Evolutionary conservation across 768 basidiomycete genomes (phyloP).

Genomic region (Megacollybia marginata): DNA sequence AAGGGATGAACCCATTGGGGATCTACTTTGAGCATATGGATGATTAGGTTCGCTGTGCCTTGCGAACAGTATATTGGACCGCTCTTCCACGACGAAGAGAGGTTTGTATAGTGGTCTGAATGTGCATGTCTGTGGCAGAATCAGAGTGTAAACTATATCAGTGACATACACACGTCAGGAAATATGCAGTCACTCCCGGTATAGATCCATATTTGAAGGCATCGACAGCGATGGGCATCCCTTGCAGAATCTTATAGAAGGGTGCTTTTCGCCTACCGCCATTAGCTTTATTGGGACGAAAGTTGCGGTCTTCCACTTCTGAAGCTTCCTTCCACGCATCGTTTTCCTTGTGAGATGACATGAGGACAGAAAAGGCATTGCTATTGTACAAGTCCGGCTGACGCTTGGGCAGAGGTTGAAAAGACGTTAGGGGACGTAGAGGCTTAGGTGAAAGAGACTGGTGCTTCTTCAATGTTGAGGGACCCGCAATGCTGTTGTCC

Average conservation of each 20-base stretch:
- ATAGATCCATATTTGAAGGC: constrained; percentile 93
- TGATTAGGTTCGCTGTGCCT: constrained; percentile 86
- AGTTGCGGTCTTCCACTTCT: constrained; percentile 38
- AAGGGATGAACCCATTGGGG: constrained; percentile 84
- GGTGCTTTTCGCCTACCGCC: constrained; percentile 69
- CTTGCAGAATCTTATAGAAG: constrained; percentile 92
- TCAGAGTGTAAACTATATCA: constrained; percentile 7
- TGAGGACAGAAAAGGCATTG: constrained; percentile 73
- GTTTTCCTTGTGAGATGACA: constrained; percentile 79
- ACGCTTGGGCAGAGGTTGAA: not conserved
- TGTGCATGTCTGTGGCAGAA: constrained; percentile 72
- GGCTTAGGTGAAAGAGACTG: constrained; percentile 1
- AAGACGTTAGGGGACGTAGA: constrained; percentile 17
- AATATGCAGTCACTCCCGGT: constrained; percentile 84
- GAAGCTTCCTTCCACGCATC: constrained; percentile 82
- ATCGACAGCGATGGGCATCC: constrained; percentile 98
- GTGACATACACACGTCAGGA: constrained; percentile 59
- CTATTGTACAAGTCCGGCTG: constrained; percentile 3
- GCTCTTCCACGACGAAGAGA: constrained; percentile 79
- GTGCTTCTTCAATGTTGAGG: not conserved
- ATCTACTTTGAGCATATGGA: constrained; percentile 86
- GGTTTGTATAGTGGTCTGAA: constrained; percentile 93
- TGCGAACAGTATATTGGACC: constrained; percentile 97
- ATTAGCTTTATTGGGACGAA: constrained; percentile 37
- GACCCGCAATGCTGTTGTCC: constrained; percentile 21